Evolutionary conservation across 148 eudicot species (phyloP).

Genomic region (Salicornia ramosissima): DNA sequence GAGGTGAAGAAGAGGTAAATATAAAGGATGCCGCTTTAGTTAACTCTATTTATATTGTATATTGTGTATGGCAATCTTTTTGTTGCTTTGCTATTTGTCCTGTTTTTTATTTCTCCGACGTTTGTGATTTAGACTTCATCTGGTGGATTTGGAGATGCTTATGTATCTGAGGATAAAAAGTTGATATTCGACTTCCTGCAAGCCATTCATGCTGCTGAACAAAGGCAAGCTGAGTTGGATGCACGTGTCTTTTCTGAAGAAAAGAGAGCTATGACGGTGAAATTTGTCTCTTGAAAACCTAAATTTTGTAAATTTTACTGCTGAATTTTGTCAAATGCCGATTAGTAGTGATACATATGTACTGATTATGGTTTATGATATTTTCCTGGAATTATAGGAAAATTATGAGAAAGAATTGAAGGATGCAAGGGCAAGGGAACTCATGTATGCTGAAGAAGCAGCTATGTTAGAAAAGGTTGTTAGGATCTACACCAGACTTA

Average conservation of each 20-base stretch:
- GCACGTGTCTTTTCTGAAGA: conserved; percentile 66
- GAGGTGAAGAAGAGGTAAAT: conserved; percentile 28
- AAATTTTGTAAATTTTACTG: not conserved
- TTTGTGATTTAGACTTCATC: conserved; percentile 38
- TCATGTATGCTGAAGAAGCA: conserved; percentile 94
- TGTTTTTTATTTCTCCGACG: conserved; percentile 22
- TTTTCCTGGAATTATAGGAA: conserved; percentile 39
- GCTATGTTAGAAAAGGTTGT: conserved; percentile 86
- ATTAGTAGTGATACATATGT: not conserved
- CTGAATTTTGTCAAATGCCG: not conserved
- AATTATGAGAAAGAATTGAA: conserved; percentile 87
- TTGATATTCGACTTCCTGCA: conserved; percentile 78
- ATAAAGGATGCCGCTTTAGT: not conserved
- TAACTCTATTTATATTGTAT: conserved; percentile 2
- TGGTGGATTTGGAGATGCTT: conserved; percentile 37
- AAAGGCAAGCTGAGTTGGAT: conserved; percentile 88
- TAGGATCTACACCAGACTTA: conserved; percentile 12
- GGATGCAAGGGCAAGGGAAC: conserved; percentile 94
- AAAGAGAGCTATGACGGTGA: conserved; percentile 75
- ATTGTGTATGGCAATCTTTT: conserved; percentile 5
- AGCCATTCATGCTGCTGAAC: conserved; percentile 94
- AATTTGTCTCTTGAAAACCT: not conserved
- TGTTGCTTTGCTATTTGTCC: not conserved
- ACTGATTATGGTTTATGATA: not conserved
- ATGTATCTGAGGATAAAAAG: conserved; percentile 63